Percentiles rank a stretch among this genome's conserved stretches.
Evolutionary conservation across 176 grass and related monocot species (phyloP).

Genomic region (Paspalum notatum): DNA sequence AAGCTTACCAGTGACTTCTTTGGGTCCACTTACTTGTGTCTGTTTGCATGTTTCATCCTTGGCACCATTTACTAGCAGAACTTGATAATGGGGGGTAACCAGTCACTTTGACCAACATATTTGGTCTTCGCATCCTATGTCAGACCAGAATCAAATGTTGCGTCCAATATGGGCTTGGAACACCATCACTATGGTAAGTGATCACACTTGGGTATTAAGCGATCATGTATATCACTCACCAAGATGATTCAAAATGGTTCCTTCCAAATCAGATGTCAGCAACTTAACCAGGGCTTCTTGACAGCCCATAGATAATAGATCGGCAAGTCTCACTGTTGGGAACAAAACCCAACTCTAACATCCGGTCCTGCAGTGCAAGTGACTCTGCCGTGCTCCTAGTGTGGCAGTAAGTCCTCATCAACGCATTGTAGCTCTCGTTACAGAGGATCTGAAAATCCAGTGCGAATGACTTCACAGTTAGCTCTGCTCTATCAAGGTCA

Average conservation of each 20-base stretch:
- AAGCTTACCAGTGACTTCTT: not conserved
- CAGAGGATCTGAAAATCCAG: conserved; percentile 65
- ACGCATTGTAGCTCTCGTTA: conserved; percentile 61
- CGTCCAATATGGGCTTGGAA: not conserved
- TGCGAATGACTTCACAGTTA: conserved; percentile 57
- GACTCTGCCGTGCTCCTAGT: conserved; percentile 49
- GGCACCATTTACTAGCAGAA: not conserved
- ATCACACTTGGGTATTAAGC: not conserved
- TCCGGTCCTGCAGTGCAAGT: conserved; percentile 69
- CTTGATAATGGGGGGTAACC: not conserved
- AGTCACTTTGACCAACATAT: not conserved
- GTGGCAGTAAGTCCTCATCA: conserved; percentile 65
- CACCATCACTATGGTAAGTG: not conserved
- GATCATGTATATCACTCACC: not conserved
- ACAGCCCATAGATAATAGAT: conserved; percentile 68
- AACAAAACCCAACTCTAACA: conserved; percentile 73
- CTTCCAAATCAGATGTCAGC: not conserved
- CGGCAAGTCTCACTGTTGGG: conserved; percentile 73
- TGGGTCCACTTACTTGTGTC: not conserved
- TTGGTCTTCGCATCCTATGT: not conserved
- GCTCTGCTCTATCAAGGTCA: conserved; percentile 64
- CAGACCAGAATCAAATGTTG: not conserved
- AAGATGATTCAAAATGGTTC: conserved; percentile 13
- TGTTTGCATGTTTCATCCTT: not conserved
- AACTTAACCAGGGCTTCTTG: conserved; percentile 46